Evolutionary conservation across 2,329 filamentous ascomycete genomes (phyloP).

Genomic region (Talaromyces sp.): DNA sequence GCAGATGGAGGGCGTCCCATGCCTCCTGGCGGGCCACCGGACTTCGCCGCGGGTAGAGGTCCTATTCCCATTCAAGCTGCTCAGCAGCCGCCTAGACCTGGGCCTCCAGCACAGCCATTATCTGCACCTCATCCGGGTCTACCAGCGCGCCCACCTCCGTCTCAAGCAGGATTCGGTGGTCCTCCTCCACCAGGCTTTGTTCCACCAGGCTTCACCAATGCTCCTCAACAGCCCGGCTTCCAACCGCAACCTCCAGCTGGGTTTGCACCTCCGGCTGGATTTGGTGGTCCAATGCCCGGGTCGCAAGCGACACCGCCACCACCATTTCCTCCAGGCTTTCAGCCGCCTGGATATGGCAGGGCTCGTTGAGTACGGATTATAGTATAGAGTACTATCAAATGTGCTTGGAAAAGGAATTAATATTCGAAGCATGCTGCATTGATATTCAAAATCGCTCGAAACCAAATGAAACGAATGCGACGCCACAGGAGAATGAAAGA

Average conservation of each 20-base stretch:
- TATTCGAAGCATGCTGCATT: conserved; percentile 9
- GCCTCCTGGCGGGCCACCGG: conserved; percentile 26
- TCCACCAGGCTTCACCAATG: conserved; percentile 35
- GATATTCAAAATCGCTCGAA: conserved; percentile 9
- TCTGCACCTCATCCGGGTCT: conserved; percentile 48
- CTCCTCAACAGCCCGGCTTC: conserved; percentile 27
- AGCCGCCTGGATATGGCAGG: conserved; percentile 35
- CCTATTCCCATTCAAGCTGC: conserved; percentile 40
- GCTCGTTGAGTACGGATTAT: conserved; percentile 28
- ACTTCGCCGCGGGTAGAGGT: conserved; percentile 38
- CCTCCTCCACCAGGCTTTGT: conserved; percentile 37
- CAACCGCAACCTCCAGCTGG: conserved; percentile 41
- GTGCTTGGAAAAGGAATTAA: background rate
- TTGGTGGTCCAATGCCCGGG: conserved; percentile 31
- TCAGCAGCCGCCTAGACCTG: conserved; percentile 43
- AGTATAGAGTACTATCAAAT: background rate
- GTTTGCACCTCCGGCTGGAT: conserved; percentile 48
- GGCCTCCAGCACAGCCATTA: conserved; percentile 50
- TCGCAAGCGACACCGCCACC: conserved; percentile 28
- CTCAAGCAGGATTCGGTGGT: conserved; percentile 63
- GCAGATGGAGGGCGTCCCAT: conserved; percentile 34
- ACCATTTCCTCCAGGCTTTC: conserved; percentile 40
- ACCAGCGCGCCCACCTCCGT: conserved; percentile 65
- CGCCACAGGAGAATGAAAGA: background rate
- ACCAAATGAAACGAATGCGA: background rate